These are phyloP conservation scores for Coemansia umbellata DNA, from an alignment of 192 early-diverging fungal genomes.

Conservation along the genomic window DNA sequence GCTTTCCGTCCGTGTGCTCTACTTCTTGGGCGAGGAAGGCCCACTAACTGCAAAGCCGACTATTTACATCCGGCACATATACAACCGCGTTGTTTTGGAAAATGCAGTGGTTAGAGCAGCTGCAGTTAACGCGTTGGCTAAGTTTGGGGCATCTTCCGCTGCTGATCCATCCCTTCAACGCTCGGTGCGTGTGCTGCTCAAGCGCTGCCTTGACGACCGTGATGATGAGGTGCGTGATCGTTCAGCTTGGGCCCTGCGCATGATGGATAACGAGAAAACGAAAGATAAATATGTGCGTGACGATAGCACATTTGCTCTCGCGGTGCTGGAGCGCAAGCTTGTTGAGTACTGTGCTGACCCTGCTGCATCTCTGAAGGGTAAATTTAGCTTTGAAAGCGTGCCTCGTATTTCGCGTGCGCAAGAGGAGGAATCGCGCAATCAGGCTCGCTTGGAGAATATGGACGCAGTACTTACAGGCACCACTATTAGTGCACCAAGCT, in stretches of 20 bases:
- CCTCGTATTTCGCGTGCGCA: conserved; percentile 83
- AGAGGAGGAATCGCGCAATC: conserved; percentile 74
- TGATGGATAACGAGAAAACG: conserved; percentile 64
- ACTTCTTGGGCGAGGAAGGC: conserved; percentile 91
- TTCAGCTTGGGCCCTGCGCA: conserved; percentile 80
- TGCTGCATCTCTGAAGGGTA: conserved; percentile 51
- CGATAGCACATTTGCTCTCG: conserved; percentile 83
- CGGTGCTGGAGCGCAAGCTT: conserved; percentile 81
- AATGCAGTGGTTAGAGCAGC: conserved; percentile 94
- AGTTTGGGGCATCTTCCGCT: conserved; percentile 79
- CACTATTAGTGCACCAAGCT: conserved; percentile 18
- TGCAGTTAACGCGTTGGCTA: conserved; percentile 91
- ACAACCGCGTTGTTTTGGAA: conserved; percentile 98
- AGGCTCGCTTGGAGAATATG: conserved; percentile 48
- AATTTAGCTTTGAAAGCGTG: conserved; percentile 75
- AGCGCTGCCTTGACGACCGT: conserved; percentile 91
- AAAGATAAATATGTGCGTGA: conserved; percentile 73
- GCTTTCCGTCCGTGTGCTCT: conserved; percentile 94
- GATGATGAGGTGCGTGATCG: conserved; percentile 99
- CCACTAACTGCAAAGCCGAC: conserved; percentile 87
- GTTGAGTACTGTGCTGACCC: conserved; percentile 79
- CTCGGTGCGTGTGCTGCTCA: conserved; percentile 82
- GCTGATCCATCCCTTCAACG: conserved; percentile 66
- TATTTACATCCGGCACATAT: conserved; percentile 98
- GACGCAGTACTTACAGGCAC: conserved; percentile 44